Evolutionary conservation across 2,329 filamentous ascomycete genomes (phyloP).

Genomic region (Exophiala calicioides): DNA sequence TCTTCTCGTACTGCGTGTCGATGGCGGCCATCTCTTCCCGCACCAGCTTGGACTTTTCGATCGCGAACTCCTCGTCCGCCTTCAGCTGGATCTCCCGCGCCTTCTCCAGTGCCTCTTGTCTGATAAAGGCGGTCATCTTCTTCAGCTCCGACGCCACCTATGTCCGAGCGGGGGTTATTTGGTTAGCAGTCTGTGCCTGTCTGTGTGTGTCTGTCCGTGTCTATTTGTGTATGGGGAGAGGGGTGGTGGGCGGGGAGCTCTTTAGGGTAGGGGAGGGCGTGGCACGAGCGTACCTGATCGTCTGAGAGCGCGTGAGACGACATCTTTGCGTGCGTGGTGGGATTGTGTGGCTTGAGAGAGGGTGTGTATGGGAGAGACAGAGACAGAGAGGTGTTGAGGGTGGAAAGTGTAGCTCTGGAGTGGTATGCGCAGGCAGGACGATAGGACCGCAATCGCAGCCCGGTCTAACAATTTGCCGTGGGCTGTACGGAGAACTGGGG

Average conservation of each 20-base stretch:
- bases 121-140: constrained; percentile 99
- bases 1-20: constrained; percentile 93
- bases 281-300: constrained; percentile 76
- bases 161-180: constrained; percentile 8
- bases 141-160: constrained; percentile 97
- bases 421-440: background rate
- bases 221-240: background rate
- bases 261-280: too few relatives aligned
- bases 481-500: background rate
- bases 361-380: too few relatives aligned
- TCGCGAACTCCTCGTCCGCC: constrained; percentile 97
- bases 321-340: constrained; percentile 62
- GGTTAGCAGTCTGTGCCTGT: constrained; percentile 15
- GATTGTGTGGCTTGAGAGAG: constrained; percentile 21
- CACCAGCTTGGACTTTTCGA: constrained; percentile 98
- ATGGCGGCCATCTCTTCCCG: constrained; percentile 92
- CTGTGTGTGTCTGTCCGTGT: too few relatives aligned
- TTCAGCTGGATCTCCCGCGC: constrained; percentile 97
- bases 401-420: background rate
- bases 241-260: too few relatives aligned
- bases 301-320: constrained; percentile 96
- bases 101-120: constrained; percentile 96
- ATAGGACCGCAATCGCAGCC: too few relatives aligned
- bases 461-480: constrained; percentile 17
- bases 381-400: constrained; percentile 24